Conservation (phyloP, 208 protist species). For the Leishmania gerbilli region DNA sequence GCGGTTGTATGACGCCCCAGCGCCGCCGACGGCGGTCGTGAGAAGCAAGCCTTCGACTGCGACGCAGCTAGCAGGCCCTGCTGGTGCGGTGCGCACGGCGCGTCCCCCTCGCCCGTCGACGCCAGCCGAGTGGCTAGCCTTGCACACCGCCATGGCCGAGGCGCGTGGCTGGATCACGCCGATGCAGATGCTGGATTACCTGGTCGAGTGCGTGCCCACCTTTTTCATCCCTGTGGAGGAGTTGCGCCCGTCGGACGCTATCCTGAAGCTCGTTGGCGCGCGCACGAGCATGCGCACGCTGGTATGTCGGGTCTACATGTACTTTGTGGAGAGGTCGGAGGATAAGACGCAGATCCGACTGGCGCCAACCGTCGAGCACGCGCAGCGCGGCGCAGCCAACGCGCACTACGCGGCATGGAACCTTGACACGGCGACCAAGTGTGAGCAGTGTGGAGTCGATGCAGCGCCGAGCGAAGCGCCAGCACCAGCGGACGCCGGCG, state of each 20-base stretch:
- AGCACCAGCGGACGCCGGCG: neutral
- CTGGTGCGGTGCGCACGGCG: neutral
- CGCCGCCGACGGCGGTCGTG: neutral
- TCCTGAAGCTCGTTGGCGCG: slow-evolving; percentile 55
- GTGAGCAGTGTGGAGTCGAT: neutral
- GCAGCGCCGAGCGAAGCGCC: neutral
- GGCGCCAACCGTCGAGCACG: slow-evolving; percentile 39
- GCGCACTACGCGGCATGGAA: slow-evolving; percentile 43
- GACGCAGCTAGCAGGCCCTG: neutral
- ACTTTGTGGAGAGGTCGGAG: slow-evolving; percentile 69
- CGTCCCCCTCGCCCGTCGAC: slow-evolving; percentile 10
- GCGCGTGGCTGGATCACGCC: slow-evolving; percentile 63
- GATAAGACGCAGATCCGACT: slow-evolving; percentile 45
- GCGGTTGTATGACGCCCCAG: slow-evolving; percentile 18
- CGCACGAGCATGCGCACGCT: slow-evolving; percentile 54
- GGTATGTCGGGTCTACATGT: slow-evolving; percentile 57
- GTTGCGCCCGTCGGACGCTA: slow-evolving; percentile 53
- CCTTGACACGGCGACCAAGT: neutral
- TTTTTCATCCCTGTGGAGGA: slow-evolving; percentile 59
- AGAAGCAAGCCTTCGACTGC: slow-evolving; percentile 8
- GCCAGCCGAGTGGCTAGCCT: slow-evolving; percentile 31
- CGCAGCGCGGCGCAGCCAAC: slow-evolving; percentile 52
- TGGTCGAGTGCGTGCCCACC: slow-evolving; percentile 86
- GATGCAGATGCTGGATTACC: slow-evolving; percentile 66
- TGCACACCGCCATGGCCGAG: slow-evolving; percentile 67